These are phyloP conservation scores for Scenedesmus sp. DNA, from an alignment of 163 green algal species.

Conservation along the genomic window DNA sequence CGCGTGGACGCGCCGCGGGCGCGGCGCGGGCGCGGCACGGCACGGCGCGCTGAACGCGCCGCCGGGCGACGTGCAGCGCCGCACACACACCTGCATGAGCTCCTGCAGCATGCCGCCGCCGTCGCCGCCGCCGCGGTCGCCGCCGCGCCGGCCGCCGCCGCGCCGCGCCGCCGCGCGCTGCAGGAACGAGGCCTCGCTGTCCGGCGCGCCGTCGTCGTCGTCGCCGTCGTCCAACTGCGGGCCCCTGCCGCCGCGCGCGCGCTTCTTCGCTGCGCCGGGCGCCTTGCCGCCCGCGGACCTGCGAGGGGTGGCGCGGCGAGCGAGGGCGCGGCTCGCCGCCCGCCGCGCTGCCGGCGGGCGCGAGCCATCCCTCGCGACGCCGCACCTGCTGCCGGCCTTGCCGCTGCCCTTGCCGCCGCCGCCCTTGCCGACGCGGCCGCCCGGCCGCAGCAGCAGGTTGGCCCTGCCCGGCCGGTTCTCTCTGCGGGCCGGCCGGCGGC, in stretches of 20 bases:
- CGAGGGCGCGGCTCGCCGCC: too few relatives aligned
- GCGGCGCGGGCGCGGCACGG: neutral
- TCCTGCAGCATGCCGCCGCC: constrained; percentile 2
- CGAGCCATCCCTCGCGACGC: too few relatives aligned
- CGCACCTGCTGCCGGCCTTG: constrained; percentile 23
- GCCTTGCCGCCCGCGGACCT: too few relatives aligned
- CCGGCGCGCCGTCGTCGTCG: constrained; percentile 10
- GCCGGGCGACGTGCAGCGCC: too few relatives aligned
- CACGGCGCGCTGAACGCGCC: too few relatives aligned
- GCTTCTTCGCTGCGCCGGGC: neutral
- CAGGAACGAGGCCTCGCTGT: constrained; percentile 18
- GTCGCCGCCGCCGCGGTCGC: constrained; percentile 4
- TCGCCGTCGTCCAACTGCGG: constrained; percentile 1
- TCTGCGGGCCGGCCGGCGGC: neutral
- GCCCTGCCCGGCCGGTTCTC: constrained; percentile 12
- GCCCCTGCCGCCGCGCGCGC: constrained; percentile 4
- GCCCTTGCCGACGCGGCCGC: constrained; percentile 28
- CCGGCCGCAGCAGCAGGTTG: constrained; percentile 20
- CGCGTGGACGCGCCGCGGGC: neutral
- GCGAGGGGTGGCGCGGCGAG: too few relatives aligned
- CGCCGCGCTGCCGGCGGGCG: too few relatives aligned
- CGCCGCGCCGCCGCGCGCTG: neutral
- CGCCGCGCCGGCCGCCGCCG: neutral
- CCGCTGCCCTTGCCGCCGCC: neutral
- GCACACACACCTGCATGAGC: too few relatives aligned